Evolutionary conservation across 495 filamentous ascomycete species (phyloP).

Genomic region (Neurospora africana): DNA sequence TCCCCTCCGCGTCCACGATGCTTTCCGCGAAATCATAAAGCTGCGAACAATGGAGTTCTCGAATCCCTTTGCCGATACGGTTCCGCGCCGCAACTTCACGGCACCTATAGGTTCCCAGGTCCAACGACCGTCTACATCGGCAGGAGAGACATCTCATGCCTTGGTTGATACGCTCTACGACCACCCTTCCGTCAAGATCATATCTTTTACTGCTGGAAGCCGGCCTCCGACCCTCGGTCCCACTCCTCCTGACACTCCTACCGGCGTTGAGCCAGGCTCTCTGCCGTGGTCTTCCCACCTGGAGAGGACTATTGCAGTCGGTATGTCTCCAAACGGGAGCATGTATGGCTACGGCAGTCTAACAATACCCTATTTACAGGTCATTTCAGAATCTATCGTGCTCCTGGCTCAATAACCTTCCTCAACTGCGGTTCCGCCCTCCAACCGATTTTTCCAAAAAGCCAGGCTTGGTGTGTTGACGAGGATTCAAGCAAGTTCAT

Average conservation of each 20-base stretch:
- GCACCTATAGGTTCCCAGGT: constrained; percentile 16
- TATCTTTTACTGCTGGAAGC: constrained; percentile 49
- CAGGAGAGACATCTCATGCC: constrained; percentile 1
- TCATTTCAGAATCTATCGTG: constrained; percentile 66
- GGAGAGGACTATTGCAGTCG: constrained; percentile 73
- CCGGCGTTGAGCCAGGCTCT: constrained; percentile 39
- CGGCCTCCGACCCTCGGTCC: constrained; percentile 24
- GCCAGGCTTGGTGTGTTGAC: constrained; percentile 87
- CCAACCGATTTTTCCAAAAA: constrained; percentile 76
- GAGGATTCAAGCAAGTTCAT: constrained; percentile 70
- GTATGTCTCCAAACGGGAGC: constrained; percentile 28
- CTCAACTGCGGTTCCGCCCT: constrained; percentile 71
- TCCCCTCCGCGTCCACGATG: constrained; percentile 6
- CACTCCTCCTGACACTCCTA: constrained; percentile 25
- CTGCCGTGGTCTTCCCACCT: constrained; percentile 65
- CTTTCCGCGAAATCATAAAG: constrained; percentile 6
- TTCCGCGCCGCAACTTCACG: constrained; percentile 33
- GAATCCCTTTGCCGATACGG: constrained; percentile 15
- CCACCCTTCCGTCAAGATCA: constrained; percentile 55
- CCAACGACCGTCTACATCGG: not conserved
- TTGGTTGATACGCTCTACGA: constrained; percentile 61
- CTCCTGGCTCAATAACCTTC: constrained; percentile 72
- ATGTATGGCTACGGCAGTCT: not conserved
- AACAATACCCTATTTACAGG: constrained; percentile 34
- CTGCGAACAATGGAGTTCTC: constrained; percentile 18